Percentiles rank a stretch among this genome's conserved stretches.
Evolutionary conservation across 2,329 filamentous ascomycete genomes (phyloP).

Genomic region (Pseudocercospora crystallina): DNA sequence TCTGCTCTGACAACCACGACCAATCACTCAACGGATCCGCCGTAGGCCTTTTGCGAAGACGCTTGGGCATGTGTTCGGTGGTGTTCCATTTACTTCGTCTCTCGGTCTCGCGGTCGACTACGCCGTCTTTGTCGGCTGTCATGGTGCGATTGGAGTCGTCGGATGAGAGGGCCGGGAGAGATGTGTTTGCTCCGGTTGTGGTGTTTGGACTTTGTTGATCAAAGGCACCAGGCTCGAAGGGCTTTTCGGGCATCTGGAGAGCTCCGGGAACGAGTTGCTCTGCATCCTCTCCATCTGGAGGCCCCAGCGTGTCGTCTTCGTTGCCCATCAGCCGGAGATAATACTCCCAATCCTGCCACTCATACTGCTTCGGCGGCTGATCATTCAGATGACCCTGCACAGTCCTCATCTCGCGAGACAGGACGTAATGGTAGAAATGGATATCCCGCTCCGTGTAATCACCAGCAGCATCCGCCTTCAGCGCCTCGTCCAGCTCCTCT

Average conservation of each 20-base stretch:
- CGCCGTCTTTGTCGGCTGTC: slow-evolving; percentile 23
- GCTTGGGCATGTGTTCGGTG: slow-evolving; percentile 17
- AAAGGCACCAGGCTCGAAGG: slow-evolving; percentile 5
- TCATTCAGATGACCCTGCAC: slow-evolving; percentile 44
- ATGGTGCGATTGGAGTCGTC: background rate
- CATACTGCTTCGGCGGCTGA: slow-evolving; percentile 38
- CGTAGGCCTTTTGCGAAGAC: slow-evolving; percentile 17
- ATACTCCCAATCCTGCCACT: slow-evolving; percentile 48
- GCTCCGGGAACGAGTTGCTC: slow-evolving; percentile 1
- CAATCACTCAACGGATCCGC: slow-evolving; percentile 47
- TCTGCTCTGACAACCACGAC: slow-evolving; percentile 72
- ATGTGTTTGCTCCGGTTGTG: background rate
- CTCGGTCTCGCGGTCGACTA: slow-evolving; percentile 22
- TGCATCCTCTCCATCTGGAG: slow-evolving; percentile 16
- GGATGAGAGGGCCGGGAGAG: background rate
- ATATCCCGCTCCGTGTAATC: slow-evolving; percentile 49
- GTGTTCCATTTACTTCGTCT: slow-evolving; percentile 16
- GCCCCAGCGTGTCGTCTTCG: slow-evolving; percentile 35
- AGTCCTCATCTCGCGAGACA: slow-evolving; percentile 45
- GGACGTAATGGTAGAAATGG: slow-evolving; percentile 53
- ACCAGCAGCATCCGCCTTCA: slow-evolving; percentile 35
- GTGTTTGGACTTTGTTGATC: background rate
- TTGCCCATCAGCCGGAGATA: slow-evolving; percentile 50
- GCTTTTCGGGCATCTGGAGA: background rate
- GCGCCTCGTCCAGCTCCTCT: slow-evolving; percentile 39